Conservation (phyloP, 768 basidiomycete species). For the Filobasidium wieringae region DNA sequence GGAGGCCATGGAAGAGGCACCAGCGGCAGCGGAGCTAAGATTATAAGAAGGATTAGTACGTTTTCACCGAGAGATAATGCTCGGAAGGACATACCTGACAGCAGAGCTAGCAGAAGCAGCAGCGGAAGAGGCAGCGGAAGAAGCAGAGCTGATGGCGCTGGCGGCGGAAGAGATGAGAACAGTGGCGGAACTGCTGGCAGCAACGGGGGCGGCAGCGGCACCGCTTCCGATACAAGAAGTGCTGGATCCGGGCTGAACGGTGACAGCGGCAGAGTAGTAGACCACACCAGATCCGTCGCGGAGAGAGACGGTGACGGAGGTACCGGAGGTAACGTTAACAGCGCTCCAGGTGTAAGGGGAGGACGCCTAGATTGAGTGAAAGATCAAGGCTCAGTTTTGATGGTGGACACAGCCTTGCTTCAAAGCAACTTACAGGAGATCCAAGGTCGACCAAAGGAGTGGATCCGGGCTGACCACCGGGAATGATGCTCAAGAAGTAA, state of each 20-base stretch:
- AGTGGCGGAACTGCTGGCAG: not conserved
- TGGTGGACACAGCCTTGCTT: no score
- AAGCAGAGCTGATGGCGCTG: not conserved
- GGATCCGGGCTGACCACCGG: slow-evolving; percentile 45
- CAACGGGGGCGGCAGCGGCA: slow-evolving; percentile 21
- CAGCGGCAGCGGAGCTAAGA: not conserved
- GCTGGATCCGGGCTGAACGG: slow-evolving; percentile 27
- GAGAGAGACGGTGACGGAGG: slow-evolving; percentile 34
- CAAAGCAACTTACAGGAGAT: no score
- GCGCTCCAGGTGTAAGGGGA: slow-evolving; percentile 49
- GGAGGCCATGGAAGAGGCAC: not conserved
- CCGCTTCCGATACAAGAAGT: slow-evolving; percentile 23
- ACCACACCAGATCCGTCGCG: slow-evolving; percentile 51
- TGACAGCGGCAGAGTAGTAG: slow-evolving; percentile 28
- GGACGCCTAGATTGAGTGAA: slow-evolving; percentile 18
- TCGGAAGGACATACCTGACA: slow-evolving; percentile 1
- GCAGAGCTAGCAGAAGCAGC: not conserved
- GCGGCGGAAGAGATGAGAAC: slow-evolving; percentile 16
- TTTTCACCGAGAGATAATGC: not conserved
- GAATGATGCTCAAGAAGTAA: slow-evolving; percentile 43
- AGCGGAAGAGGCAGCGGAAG: not conserved
- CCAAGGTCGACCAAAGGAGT: slow-evolving; percentile 46
- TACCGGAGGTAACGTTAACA: slow-evolving; percentile 47
- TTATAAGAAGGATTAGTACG: not conserved
- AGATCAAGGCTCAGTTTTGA: not conserved